Base-by-base conservation (phyloP, 495 filamentous ascomycete genomes). In the Podospora fimiseda region DNA sequence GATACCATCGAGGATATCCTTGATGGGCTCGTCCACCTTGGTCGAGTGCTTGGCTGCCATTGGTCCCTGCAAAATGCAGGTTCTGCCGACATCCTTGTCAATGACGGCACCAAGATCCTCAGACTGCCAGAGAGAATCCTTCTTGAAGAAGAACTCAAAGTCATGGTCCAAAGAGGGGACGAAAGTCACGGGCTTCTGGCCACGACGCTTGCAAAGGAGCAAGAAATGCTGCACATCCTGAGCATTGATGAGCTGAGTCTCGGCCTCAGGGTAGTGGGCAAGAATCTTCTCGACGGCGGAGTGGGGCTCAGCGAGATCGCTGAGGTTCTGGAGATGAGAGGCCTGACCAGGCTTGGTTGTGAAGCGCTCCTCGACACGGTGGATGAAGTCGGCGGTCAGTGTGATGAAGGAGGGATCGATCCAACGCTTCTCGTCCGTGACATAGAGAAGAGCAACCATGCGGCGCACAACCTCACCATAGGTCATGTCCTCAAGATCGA, bases 81-180 rank as follows among this genome's bases (percentile, higher is more conserved):
- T 92, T 51, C 93, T 80, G 39, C 88, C 90, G 49, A 96, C 93
- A 70, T 98, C 93, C 70, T 96, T 91, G 57, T 77, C 91, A 45
- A 96, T 88, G 60, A 98, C 93, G 33, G 93, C 93, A 56, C 89
- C 92, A 11, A 98, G 80, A 64, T 97, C 91, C 70, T 98, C 93
- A 0, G 91, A 96, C 70, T 98, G 93, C 93, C 93, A 98, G 22
- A 98, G 81, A n/a, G 92, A 96, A 70, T 98, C 93, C 72, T 98
- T 98, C 83, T 98, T 98, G 84, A 98, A 97, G 75, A 86, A 98
- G 69, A 90, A 94, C 67, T 96, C 93, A 45, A 98, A 96, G 58
- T 87, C 92, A 50, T 95, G 92, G 67, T 98, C 93, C 23, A 98
- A 77, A 3, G 84, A 77, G 11, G 93, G 93, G 44, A 98, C 90